phyloP scores from a whole-genome alignment of 345 rosid genomes.

The Salix udensis region DNA sequence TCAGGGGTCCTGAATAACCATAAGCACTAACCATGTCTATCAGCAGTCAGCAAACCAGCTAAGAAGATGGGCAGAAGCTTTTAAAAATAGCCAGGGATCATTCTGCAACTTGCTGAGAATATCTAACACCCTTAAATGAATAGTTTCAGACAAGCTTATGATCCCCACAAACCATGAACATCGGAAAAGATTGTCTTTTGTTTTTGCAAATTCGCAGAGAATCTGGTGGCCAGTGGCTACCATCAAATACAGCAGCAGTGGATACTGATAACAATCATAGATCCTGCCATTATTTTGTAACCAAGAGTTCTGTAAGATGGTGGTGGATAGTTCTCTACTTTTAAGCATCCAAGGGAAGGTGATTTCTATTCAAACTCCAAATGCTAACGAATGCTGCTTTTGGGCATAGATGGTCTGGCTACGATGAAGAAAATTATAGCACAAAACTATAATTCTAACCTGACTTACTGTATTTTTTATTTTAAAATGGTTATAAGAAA shows the following conservation, averaged over 20 bases:
- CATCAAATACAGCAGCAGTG: background rate
- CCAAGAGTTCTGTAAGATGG: background rate
- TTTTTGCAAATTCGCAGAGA: background rate
- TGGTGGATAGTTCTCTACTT: background rate
- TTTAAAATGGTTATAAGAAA: too few species aligned
- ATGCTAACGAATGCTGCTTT: background rate
- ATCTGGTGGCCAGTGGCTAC: background rate
- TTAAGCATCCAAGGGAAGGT: background rate
- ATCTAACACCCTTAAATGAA: too few species aligned
- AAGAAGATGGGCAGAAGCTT: background rate
- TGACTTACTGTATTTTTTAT: background rate
- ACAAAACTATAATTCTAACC: background rate
- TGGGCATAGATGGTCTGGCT: background rate
- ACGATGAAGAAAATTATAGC: background rate
- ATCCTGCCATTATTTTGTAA: background rate
- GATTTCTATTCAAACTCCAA: background rate
- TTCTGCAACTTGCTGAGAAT: too few species aligned
- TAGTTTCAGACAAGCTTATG: too few species aligned
- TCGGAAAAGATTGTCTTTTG: background rate
- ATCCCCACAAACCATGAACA: too few species aligned
- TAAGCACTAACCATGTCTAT: background rate
- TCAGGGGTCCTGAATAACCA: background rate
- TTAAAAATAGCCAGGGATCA: background rate
- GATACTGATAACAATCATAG: background rate
- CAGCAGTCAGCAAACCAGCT: background rate